Base-by-base conservation (phyloP, 1,139 yeast species). In the Nakaseomyces bracarensis region DNA sequence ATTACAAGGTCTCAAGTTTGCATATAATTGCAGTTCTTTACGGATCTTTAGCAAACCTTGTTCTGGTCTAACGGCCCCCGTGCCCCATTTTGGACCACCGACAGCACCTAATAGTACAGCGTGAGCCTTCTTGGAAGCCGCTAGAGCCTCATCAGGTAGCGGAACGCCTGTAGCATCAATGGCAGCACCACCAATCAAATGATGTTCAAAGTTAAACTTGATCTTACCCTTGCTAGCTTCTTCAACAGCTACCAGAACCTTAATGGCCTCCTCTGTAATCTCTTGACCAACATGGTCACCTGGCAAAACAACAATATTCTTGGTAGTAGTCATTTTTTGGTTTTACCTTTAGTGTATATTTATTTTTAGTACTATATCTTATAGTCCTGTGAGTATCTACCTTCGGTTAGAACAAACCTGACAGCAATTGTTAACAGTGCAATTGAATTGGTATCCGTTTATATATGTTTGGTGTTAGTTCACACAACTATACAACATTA, bases 201-300 rank as follows among this genome's bases (percentile, higher is more conserved):
- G 95, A 49, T 81, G 68, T 57, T 82, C 73, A 65, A 86, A 85
- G 41, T 82, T 75, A 63, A 91, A 89, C 57, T 78, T 67, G 57
- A 82, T 68, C 27, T 68, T 60, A 26, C 89, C 82, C 40, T 81
- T 75, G 18, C 36, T 20, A 43, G 65, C 76, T 48, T 71, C 72
- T 53, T 77, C 77, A 54, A 91, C 82, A 42, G 95, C 86, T 46
- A 77, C 71, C 48, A 91, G 73, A 27, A 91, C 96, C 65, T 89
- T 91, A 58, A 89, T 77, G 39, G 98, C 96, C 70, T 89, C 97
- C 25, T 69, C 77, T 44, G 85, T 77, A 51, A 89, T 78, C 66
- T 91, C 98, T 43, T 82, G 77, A 55, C 98, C 98, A 44, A 84
- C 96, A 58, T 91, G 97, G 70, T 91, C 98, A 56, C 98, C 98